These are phyloP conservation scores for Mrakia gelida DNA, from an alignment of 768 basidiomycete species.

Conservation along the genomic window DNA sequence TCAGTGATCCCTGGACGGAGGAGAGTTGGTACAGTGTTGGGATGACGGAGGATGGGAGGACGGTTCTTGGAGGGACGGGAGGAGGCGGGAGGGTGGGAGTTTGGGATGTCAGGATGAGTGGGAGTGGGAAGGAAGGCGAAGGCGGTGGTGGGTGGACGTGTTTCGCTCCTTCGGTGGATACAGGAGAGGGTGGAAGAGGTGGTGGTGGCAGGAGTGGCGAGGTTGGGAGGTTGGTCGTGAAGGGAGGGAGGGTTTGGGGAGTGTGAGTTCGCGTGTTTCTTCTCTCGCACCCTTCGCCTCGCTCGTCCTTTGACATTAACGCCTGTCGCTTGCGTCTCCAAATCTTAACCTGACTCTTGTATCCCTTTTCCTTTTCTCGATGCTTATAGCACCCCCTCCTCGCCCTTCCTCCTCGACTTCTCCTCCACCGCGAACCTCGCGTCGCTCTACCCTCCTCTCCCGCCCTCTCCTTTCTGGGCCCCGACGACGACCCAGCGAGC, in stretches of 20 bases:
- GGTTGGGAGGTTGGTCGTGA: not conserved
- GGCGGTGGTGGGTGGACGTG: not conserved
- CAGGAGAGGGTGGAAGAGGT: not conserved
- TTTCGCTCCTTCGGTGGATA: not conserved
- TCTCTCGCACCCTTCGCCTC: not conserved
- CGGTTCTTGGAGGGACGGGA: not conserved
- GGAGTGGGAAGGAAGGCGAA: not conserved
- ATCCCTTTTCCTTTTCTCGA: not conserved
- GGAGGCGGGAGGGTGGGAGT: not conserved
- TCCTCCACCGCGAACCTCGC: not conserved
- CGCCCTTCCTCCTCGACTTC: not conserved
- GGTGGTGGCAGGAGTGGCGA: not conserved
- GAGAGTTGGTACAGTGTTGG: constrained; percentile 11
- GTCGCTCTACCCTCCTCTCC: not conserved
- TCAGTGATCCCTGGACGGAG: not conserved
- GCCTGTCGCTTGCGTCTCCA: too few relatives aligned
- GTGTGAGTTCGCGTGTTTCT: not conserved
- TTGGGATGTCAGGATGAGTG: not conserved
- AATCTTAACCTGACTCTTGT: not conserved
- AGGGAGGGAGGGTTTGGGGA: constrained; percentile 1
- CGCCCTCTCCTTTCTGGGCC: not conserved
- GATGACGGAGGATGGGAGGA: not conserved
- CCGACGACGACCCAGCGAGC: not conserved
- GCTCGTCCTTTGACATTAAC: not conserved
- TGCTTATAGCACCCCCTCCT: not conserved